Percentiles rank a stretch among this genome's conserved stretches.
Conservation (phyloP, 441 rosid genomes). For the Hypseocharis bilobata region DNA sequence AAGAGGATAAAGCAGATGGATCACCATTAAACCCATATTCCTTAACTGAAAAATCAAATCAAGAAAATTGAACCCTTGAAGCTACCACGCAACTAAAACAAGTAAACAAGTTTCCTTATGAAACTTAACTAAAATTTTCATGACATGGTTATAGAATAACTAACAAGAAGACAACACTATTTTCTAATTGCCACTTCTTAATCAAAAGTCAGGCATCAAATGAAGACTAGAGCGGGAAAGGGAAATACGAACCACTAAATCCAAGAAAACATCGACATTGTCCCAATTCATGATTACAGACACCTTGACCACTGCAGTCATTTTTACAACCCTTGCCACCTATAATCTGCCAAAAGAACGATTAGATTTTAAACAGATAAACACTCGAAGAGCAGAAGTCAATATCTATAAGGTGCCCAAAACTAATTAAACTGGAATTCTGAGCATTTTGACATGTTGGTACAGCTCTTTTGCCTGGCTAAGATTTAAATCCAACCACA, state of each 20-base stretch:
- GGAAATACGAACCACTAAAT: constrained; percentile 45
- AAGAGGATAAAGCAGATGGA: background rate
- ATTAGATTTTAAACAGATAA: constrained; percentile 1
- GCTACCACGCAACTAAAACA: background rate
- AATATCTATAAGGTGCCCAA: background rate
- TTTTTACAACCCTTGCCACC: constrained; percentile 57
- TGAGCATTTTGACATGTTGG: background rate
- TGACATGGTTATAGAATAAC: background rate
- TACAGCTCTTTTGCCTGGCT: background rate
- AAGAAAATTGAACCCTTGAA: background rate
- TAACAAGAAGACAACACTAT: background rate
- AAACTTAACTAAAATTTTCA: no score
- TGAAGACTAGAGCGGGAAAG: background rate
- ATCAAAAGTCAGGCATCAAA: background rate
- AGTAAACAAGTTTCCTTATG: no score
- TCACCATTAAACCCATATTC: background rate
- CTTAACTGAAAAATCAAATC: background rate
- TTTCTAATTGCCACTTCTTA: background rate
- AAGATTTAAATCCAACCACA: background rate
- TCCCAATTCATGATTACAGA: constrained; percentile 73
- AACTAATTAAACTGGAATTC: background rate
- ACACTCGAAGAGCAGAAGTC: background rate
- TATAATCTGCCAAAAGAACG: constrained; percentile 42
- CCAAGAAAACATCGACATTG: constrained; percentile 85
- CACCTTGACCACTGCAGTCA: constrained; percentile 74